A percentile compares a stretch with the other conserved stretches of the same genome.
phyloP scores from a whole-genome alignment of 2,329 filamentous ascomycete genomes.

The Aspergillus fischeri region DNA sequence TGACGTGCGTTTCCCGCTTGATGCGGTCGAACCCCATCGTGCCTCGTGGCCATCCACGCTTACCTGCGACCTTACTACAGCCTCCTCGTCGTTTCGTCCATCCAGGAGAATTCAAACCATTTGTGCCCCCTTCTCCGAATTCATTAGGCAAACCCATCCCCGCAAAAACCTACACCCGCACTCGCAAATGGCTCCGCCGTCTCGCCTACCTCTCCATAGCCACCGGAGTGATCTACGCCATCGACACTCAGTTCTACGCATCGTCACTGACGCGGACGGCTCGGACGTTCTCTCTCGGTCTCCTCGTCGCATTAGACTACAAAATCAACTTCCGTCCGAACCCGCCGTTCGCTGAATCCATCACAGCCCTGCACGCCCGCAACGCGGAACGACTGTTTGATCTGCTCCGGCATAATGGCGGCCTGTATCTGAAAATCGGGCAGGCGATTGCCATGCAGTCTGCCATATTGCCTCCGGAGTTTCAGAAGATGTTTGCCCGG shows the following conservation, averaged over 20 bases:
- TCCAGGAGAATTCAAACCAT: constrained; percentile 54
- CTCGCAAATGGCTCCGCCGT: constrained; percentile 72
- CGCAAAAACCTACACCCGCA: constrained; percentile 66
- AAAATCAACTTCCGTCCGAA: constrained; percentile 90
- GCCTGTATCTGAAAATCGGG: constrained; percentile 93
- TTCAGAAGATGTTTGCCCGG: constrained; percentile 89
- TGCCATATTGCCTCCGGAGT: constrained; percentile 86
- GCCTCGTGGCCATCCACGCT: constrained; percentile 1
- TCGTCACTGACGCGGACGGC: constrained; percentile 72
- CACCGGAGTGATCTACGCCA: constrained; percentile 59
- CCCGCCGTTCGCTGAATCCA: constrained; percentile 67
- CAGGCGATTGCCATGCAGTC: constrained; percentile 99
- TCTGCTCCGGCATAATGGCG: constrained; percentile 79
- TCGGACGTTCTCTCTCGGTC: constrained; percentile 74
- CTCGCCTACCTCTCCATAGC: constrained; percentile 59
- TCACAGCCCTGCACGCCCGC: constrained; percentile 74
- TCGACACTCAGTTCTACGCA: constrained; percentile 74
- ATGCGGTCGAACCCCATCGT: constrained; percentile 1
- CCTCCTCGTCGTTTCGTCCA: constrained; percentile 19
- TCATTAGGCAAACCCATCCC: constrained; percentile 69
- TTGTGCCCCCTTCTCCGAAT: constrained; percentile 72
- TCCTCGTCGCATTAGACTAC: constrained; percentile 85
- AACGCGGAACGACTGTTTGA: constrained; percentile 81
- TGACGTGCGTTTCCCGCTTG: constrained; percentile 5
- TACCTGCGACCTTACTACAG: neutral